A percentile compares a stretch with the other conserved stretches of the same genome.
These are phyloP conservation scores for Phytophthora crassamura DNA, from an alignment of 352 stramenopile species.

Conservation along the genomic window DNA sequence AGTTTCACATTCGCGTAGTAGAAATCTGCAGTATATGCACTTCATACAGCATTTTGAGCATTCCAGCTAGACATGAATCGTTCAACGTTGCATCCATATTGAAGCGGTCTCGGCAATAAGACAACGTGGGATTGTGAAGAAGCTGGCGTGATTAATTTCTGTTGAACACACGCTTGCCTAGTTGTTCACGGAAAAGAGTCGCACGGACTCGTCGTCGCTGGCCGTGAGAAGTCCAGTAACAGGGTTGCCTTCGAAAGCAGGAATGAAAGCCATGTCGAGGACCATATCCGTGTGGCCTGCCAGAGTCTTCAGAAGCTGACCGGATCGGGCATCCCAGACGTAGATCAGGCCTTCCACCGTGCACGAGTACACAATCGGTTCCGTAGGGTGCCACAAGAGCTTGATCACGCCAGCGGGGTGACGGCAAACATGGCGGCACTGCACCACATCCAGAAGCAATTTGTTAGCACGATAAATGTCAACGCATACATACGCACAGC, in stretches of 20 bases:
- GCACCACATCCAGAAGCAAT: conserved; percentile 12
- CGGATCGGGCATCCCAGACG: conserved; percentile 91
- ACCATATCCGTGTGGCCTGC: conserved; percentile 93
- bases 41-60: conserved; percentile 44
- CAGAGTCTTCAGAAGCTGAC: conserved; percentile 75
- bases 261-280: conserved; percentile 88
- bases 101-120: not conserved
- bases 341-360: conserved; percentile 92
- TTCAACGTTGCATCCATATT: not conserved
- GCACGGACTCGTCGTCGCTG: conserved; percentile 85
- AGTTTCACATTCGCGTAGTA: conserved; percentile 58
- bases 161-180: conserved; percentile 28
- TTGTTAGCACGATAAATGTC: conserved; percentile 3
- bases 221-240: conserved; percentile 74
- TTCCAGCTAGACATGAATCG: conserved; percentile 1
- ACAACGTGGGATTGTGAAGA: conserved; percentile 4
- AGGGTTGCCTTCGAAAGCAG: conserved; percentile 43
- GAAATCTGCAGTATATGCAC: conserved; percentile 45
- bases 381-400: conserved; percentile 89
- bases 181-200: conserved; percentile 72
- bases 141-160: conserved; percentile 13
- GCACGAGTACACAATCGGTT: conserved; percentile 88
- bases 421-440: conserved; percentile 88
- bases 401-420: conserved; percentile 92
- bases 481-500: not conserved